A percentile compares a stretch with the other conserved stretches of the same genome.
phyloP scores from a whole-genome alignment of 345 rosid genomes.

The Aethionema arabicum region DNA sequence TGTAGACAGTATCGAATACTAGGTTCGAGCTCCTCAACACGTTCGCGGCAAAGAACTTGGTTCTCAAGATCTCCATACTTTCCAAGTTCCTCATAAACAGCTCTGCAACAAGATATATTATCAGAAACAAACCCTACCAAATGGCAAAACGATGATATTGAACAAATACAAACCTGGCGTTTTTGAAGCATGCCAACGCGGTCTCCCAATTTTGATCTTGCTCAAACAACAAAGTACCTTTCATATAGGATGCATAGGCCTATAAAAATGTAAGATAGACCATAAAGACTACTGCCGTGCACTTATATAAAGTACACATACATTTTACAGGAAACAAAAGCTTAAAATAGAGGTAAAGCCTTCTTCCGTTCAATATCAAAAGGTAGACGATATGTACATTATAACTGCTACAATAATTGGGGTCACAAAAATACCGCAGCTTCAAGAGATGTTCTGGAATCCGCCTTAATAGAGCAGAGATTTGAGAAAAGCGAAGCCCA shows the following conservation, averaged over 20 bases:
- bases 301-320: constrained; percentile 3
- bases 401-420: constrained; percentile 15
- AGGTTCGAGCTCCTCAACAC: constrained; percentile 97
- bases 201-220: constrained; percentile 93
- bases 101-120: constrained; percentile 41
- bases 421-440: constrained; percentile 66
- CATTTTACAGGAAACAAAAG: constrained; percentile 17
- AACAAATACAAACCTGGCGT: constrained; percentile 73
- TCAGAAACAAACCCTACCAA: constrained; percentile 19
- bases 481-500: constrained; percentile 84
- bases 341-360: constrained; percentile 13
- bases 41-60: constrained; percentile 91
- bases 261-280: constrained; percentile 37
- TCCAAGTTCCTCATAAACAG: constrained; percentile 96
- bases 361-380: neutral
- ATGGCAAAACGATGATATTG: constrained; percentile 7
- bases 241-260: constrained; percentile 99
- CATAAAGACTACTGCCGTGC: constrained; percentile 9
- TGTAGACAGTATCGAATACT: constrained; percentile 88
- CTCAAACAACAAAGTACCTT: constrained; percentile 90
- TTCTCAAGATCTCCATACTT: constrained; percentile 97
- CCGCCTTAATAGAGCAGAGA: constrained; percentile 76
- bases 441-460: constrained; percentile 87
- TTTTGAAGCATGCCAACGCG: constrained; percentile 81
- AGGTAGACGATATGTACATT: constrained; percentile 4